Evolutionary conservation across 176 grass and related monocot species (phyloP), one percentile per base, ranked within the genome.

Genomic region (Metroxylon sagu): DNA sequence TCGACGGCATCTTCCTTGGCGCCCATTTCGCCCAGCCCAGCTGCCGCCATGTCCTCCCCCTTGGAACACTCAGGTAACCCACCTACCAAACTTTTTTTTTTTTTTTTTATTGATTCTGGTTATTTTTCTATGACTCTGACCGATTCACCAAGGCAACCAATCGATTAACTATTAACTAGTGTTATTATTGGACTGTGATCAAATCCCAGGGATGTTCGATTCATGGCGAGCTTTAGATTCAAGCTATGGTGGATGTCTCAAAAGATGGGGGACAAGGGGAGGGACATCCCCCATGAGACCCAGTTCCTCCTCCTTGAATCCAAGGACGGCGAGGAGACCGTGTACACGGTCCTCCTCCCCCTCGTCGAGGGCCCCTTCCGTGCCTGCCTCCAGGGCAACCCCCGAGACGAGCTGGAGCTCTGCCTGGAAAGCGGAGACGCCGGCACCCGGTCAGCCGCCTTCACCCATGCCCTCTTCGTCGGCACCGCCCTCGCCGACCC

Each of bases 181-280:
- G 30, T 31, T 31, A 6, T 7, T 31, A 31, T 31, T 31, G 5
- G 30, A 31, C 7, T 31, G 30, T 31, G 30, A 31, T 31, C 30
- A 6, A 5, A 8, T 39, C 53, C 35, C 78, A 96, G 87, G 49
- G 81, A 61, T 10, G 72, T 85, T 57, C 81, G 87, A 53, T 91
- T 97, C 69, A 29, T 88, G 60, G 81, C 92, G 35, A 85, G 80
- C 73, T 97, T 97, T 69, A 77, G 92, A 27, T 91, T 91, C 84
- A 97, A 97, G 76, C 81, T 97, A 23, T 97, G 92, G 92, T 97
- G 87, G 92, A 97, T 97, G 92, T 65, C 92, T 43, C 92, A 97
- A 74, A 84, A 78, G 48, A 97, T 91, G 87, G 92, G 92, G 15
- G 56, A 68, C 2, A 75, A 64, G 25, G 92, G 87, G 68, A 54